Base-by-base conservation (phyloP, 352 stramenopile genomes). In the Globisporangium lucens region DNA sequence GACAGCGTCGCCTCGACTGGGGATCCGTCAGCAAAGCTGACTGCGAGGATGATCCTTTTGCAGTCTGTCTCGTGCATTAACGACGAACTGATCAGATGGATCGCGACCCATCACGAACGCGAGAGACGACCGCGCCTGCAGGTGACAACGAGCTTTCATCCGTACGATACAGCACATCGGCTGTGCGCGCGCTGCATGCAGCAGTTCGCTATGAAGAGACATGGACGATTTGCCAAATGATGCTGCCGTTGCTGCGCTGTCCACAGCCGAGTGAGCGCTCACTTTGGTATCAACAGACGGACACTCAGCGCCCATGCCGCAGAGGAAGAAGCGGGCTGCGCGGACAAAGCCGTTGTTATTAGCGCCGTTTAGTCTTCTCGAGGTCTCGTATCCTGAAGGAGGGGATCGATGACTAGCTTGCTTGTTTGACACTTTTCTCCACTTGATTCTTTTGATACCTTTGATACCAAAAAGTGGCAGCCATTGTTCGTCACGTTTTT, bases 401-500 rank as follows among this genome's bases (percentile, higher is more conserved):
- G 12, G 12, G 8, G 36, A 43, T 2, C 13, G 35, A 24, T 24
- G 24, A 24, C 9, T 2, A 15, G 36, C 12, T 41, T 59, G 17
- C 29, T n/a, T 43, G 29, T 24, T 38, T 30, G 55, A 51, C 43
- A 51, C 43, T 51, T 51, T 51, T 56, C 22, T 29, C 33, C 56
- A 49, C 56, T 61, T 61, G 33, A 49, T 61, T 61, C 30, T 33
- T 58, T 58, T 58, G 55, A 12, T 61, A 33, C 30, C 30, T 38
- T 36, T 57, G 53, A 59, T 59, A 59, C 55, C 29, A 60, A 38
- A 36, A 46, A 30, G 17, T 5, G 20, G 56, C 56, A 61, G 56
- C 56, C 56, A 49, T 33, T 49, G 56, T 61, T 61, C 56, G 56
- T 61, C 56, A 49, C 56, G 33, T 61, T 33, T 49, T 61, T 61